Percentiles rank a stretch among this genome's conserved stretches.
Conservation (phyloP, 2,329 filamentous ascomycete genomes). For the Trichoderma koningii region DNA sequence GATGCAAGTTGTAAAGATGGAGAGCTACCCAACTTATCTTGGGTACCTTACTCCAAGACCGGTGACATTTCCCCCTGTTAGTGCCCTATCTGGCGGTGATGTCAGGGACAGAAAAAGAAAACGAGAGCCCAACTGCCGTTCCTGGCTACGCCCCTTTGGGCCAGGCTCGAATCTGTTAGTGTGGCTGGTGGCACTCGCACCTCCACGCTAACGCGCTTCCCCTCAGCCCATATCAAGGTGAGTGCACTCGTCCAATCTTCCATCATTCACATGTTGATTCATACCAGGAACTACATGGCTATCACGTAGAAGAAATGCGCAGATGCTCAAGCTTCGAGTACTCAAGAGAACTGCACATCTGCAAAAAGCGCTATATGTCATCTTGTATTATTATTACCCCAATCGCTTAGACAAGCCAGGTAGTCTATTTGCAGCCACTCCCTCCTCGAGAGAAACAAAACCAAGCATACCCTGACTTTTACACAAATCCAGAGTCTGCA, state of each 20-base stretch:
- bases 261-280: neutral
- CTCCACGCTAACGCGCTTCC: neutral
- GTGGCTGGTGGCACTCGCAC: neutral
- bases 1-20: neutral
- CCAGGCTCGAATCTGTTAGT: neutral
- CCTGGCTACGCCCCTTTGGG: slow-evolving; percentile 25
- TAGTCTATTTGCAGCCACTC: slow-evolving; percentile 21
- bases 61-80: slow-evolving; percentile 12
- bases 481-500: slow-evolving; percentile 23
- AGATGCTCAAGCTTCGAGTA: no score
- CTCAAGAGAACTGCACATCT: no score
- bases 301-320: no score
- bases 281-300: no score
- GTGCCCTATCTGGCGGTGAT: slow-evolving; percentile 17
- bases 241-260: neutral
- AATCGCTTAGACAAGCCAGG: slow-evolving; percentile 3
- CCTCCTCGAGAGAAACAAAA: slow-evolving; percentile 15
- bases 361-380: slow-evolving; percentile 3
- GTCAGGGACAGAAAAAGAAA: slow-evolving; percentile 19
- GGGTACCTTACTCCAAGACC: neutral
- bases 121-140: slow-evolving; percentile 22
- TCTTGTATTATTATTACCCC: slow-evolving; percentile 12
- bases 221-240: neutral
- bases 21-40: no score
- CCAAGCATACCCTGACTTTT: slow-evolving; percentile 22